Evolutionary conservation across 192 early-diverging fungal species (phyloP), one percentile per base, ranked within the genome.

Genomic region (Backusella psychrophila): DNA sequence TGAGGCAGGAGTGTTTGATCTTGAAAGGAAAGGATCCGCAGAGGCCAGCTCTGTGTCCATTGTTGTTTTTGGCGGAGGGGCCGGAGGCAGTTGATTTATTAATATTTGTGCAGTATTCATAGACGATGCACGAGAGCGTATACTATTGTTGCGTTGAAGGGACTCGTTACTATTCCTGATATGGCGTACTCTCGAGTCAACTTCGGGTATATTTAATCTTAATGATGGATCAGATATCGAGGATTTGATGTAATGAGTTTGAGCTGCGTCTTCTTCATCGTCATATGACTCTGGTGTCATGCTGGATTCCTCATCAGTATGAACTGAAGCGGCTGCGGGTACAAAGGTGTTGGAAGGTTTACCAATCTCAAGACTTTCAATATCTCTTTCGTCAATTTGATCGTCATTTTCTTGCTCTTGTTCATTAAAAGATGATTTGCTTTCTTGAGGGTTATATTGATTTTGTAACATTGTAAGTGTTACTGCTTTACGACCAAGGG

Each of bases 401-500:
- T 44, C 26, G 19, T 11, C 19, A 39, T 65, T 23, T 36, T 56
- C 31, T 31, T 73, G 23, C 4, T 31, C 72, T 26, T 73, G 23
- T 17, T 31, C 72, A 23, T 9, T 56, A 21, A 9, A 29, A 29
- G 21, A 9, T 63, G 56, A 63, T 26, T 8, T 63, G 21, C 9
- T 63, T 11, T 1, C 21, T 9, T 63, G 56, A 29, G 11, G 26
- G 33, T 17, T 39, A 9, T 65, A 74, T 67, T 75, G 80, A 7
- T 67, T 42, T 21, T 81, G 76, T 29, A 81, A 44, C 34, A 71
- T 69, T 66, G 71, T 44, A 14, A 82, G 56, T 35, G 77, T 82
- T 31, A 74, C 75, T 4, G 73, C 81, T 53, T 82, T 82, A 23
- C 77, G 73, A 35, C 76, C 74, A 12, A 82, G 77, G 39, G 74